Percentiles rank a stretch among this genome's conserved stretches.
Conservation (phyloP, 345 rosid genomes). For the Microthlaspi erraticum region DNA sequence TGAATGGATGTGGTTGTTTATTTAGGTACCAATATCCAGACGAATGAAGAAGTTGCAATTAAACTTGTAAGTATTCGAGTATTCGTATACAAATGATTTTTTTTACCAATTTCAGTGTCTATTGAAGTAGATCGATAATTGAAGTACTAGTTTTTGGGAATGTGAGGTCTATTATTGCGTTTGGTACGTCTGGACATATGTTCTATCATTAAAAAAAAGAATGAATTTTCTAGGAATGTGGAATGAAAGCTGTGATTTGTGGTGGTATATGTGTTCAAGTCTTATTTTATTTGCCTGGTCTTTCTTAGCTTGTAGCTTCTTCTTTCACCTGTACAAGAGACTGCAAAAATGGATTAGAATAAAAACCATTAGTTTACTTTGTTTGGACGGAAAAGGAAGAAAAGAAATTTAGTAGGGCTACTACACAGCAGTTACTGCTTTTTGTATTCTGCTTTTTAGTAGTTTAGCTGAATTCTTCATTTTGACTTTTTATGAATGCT, state of each 20-base stretch:
- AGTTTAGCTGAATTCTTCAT: background rate
- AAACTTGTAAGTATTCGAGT: constrained; percentile 89
- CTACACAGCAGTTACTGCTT: constrained; percentile 5
- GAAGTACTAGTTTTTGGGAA: constrained; percentile 11
- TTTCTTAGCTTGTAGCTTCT: constrained; percentile 30
- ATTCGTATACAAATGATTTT: background rate
- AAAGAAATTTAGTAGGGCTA: constrained; percentile 7
- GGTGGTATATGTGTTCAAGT: constrained; percentile 9
- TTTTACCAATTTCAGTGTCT: background rate
- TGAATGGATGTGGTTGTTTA: constrained; percentile 5
- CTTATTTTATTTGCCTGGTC: constrained; percentile 23
- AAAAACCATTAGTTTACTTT: background rate
- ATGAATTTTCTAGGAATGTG: constrained; percentile 9
- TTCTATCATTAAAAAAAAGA: constrained; percentile 14
- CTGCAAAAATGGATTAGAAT: background rate
- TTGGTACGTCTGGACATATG: background rate
- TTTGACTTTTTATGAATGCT: background rate
- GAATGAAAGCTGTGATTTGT: constrained; percentile 28
- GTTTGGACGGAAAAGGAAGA: constrained; percentile 1
- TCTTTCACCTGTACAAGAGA: constrained; percentile 1
- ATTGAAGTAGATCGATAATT: constrained; percentile 28
- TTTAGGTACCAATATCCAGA: constrained; percentile 84
- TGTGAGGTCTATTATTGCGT: constrained; percentile 23
- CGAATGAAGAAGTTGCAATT: constrained; percentile 97
- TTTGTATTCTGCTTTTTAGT: background rate